Base-by-base conservation (phyloP, 192 early-diverging fungal genomes). In the Coemansia sp. region DNA sequence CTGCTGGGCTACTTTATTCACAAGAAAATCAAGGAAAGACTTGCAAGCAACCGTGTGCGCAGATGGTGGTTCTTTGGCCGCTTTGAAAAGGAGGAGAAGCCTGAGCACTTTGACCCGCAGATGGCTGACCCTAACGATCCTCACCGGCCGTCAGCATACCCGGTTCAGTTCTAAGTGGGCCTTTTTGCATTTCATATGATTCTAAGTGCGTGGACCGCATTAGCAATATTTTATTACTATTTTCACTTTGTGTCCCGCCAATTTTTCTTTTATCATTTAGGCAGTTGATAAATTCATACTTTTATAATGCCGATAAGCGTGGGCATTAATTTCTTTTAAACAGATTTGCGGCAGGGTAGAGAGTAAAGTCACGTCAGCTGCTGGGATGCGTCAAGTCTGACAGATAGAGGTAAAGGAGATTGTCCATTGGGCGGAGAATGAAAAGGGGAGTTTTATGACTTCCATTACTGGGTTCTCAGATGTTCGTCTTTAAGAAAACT, bases 21-120 rank as follows among this genome's bases (percentile, higher is more conserved):
- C 15, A 65, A 23, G 39, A 62, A 50, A 47, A 25, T 47, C 11
- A 35, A 22, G 3, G 49, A 62, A 8, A 62, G 65, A 48, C 7
- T 23, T 4, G 55, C n/a, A 9, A 48, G 23, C 39, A 66, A 59
- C 9, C 62, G 73, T 8, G 73, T 70, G 27, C 73, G 67, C 37
- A 57, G 59, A 2, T 75, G 73, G 73, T 75, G 73, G 73, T 59
- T 70, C 48, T 75, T 66, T 54, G 73, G 66, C 5, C 53, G 74
- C n/a, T 52, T 67, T 41, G 45, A 60, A 52, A 63, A 64, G 43
- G 60, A 62, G 2, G 60, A 69, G 19, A 47, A 50, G 59, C 35
- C 23, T 2, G 51, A 41, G 19, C 51, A 53, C n/a, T 35, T 43
- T 25, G 51, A 37, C 15, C 32, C 51, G 2, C 32, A 51, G 14